Base-by-base conservation (phyloP, 768 basidiomycete species). In the Lentinus tigrinus region DNA sequence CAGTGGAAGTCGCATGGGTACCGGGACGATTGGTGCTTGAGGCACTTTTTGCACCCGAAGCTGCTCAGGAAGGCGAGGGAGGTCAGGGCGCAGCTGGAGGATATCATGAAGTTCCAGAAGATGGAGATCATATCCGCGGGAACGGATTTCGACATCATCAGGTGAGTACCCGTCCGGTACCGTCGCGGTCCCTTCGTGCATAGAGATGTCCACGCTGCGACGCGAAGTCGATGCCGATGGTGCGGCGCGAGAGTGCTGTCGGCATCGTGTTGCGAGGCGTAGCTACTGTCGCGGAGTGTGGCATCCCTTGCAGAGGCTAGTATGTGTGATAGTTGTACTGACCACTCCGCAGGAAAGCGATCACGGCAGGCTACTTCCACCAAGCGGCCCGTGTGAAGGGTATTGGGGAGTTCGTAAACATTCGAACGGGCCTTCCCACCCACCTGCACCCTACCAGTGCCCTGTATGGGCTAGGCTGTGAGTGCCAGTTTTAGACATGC, bases 31-130 rank as follows among this genome's bases (percentile, higher is more conserved):
- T 99, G 96, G 97, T 85, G 84, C 2, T 85, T 95, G 75, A 85
- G 91, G 43, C 97, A 99, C 71, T 99, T 98, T 77, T 71, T 98
- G 51, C 97, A 99, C 70, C 96, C 96, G 0, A 98, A 98, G 72
- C 80, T 98, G 39, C 81, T 99, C 36, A 81, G 96, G 40, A 99
- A 99, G 73, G 91, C 92, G 5, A 82, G 96, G 28, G 97, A 99
- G 77, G 97, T 99, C 37, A 86, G 97, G 28, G 84, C 82, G 3
- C 97, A 99, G 75, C 82, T 99, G 16, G 95, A 98, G 69, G 97
- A 99, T 68, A 98, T 99, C 72, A 98, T 98, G 95, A 96, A 97
- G 69, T 91, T 92, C 73, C 95, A 98, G 75, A 98, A 98, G 77
- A 93, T 98, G 90, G 91, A 91, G 47, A 73, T 93, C 21, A 83